Evolutionary conservation across 2,329 filamentous ascomycete species (phyloP), one percentile per base, ranked within the genome.

Genomic region (Onygenales sp.): DNA sequence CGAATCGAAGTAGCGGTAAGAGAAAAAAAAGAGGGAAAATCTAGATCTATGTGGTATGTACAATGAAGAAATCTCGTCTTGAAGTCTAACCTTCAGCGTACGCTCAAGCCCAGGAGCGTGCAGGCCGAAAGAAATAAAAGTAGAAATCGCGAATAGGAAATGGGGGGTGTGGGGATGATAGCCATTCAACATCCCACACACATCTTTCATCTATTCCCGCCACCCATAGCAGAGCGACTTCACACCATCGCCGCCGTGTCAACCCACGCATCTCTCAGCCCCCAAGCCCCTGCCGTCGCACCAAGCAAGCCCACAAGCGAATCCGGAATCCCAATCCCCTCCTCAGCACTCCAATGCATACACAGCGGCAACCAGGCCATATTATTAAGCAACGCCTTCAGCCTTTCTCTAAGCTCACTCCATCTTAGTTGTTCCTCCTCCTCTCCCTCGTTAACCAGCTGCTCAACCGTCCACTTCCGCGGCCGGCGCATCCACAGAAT

Each of bases 331-430:
- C 69, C 69, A 51, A 83, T 66, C 0, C 87, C 88, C 54, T 80
- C 74, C 56, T 87, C 82, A 42, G 85, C 68, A 63, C 88, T 86
- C 85, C 87, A 95, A 73, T 96, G 89, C 31, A 92, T 64, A 57
- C 88, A 92, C 66, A 95, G 75, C 35, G 91, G 89, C 53, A 87
- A 82, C 83, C 88, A 95, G 35, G 86, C 83, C 57, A 82, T 65
- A 70, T 89, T 90, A 43, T 84, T 79, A 17, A 83, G 75, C 51
- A 92, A 56, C 47, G 63, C 71, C 64, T 84, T 80, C 64, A 56
- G 57, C 52, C 59, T 60, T 39, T 50, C 69, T 66, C 39, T 63
- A 61, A 52, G 66, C 59, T 50, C 53, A 51, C 41, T 27, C 31
- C 60, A 58, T 54, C 43, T 60, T 58, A 27, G 21, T 27, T 43